phyloP scores from a whole-genome alignment of 1,284 basidiomycete species.

The Neonothopanus nambi region DNA sequence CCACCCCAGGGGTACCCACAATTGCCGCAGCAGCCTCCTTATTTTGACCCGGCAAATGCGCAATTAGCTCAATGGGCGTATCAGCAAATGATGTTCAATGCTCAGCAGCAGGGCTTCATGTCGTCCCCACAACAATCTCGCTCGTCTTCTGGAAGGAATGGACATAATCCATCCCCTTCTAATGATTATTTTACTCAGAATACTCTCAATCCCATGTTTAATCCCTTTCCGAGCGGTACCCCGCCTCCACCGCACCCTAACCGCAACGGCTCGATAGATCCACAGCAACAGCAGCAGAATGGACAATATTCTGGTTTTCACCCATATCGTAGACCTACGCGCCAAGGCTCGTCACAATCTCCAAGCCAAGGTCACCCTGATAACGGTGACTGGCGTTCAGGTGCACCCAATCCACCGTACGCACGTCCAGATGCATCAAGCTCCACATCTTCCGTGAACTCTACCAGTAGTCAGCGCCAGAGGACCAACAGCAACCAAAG shows the following conservation, averaged over 20 bases:
- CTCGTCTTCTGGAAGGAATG: constrained; percentile 23
- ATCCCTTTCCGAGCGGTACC: constrained; percentile 67
- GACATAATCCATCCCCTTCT: constrained; percentile 19
- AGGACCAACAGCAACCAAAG: constrained; percentile 67
- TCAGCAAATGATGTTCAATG: constrained; percentile 82
- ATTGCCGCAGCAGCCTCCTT: constrained; percentile 50
- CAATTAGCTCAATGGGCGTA: constrained; percentile 84
- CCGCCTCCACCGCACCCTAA: constrained; percentile 53
- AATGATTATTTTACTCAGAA: constrained; percentile 59
- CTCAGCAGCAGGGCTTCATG: constrained; percentile 59
- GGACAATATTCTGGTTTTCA: constrained; percentile 67
- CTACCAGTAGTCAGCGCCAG: constrained; percentile 57
- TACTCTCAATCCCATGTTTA: constrained; percentile 52
- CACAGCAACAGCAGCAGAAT: constrained; percentile 41
- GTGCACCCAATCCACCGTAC: constrained; percentile 56
- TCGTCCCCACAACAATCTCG: constrained; percentile 38
- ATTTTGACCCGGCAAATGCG: constrained; percentile 73
- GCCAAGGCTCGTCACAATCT: constrained; percentile 33
- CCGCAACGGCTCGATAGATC: constrained; percentile 22
- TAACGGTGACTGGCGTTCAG: constrained; percentile 47
- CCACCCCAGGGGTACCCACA: constrained; percentile 46
- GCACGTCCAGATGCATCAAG: constrained; percentile 73
- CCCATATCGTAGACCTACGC: constrained; percentile 74
- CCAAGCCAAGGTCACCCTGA: constrained; percentile 35
- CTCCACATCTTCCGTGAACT: constrained; percentile 74